Evolutionary conservation across 2,329 filamentous ascomycete genomes (phyloP), one percentile per base, ranked within the genome.

Genomic region (Ophidiomyces ophidiicola): DNA sequence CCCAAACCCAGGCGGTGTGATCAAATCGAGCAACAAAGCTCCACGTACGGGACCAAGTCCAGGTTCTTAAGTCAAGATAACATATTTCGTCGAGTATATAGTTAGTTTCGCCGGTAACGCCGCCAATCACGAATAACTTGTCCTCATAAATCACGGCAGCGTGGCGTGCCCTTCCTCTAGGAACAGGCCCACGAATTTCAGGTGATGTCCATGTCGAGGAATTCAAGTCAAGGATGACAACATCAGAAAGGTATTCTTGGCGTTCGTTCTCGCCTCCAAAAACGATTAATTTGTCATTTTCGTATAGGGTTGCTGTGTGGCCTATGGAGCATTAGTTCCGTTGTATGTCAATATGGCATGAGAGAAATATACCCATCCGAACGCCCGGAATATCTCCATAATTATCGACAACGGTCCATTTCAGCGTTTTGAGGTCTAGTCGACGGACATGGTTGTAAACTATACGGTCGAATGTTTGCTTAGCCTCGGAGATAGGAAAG

Each of bases 201-300:
- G 90, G 90, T 52, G 94, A 86, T 5, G 84, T 92, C 90, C 90
- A 98, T 55, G 92, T 81, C 24, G 88, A 86, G 0, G 85, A 90
- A 57, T 87, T 83, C 42, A 98, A 75, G 57, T 98, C 87, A 57
- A 98, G 93, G 36, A 98, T 80, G 47, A 96, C 92, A 15, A 98
- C 76, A 58, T 98, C 90, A 33, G 87, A 92, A 8, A 98, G 77
- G 57, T 94, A 94, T 42, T 87, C 87, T 49, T 87, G 77, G 56
- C 96, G 90, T 59, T 98, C 90, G 61, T 98, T 98, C 65, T 98
- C 90, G 48, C 90, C 90, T 41, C 90, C 90, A 56, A 94, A 98
- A 1, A 98, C 86, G 2, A 98, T 72, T n/a, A 98, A 70, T 61
- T 96, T 96, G 60, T 88, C 81, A 45, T 84, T 86, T 62, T 92